Base-by-base conservation (phyloP, 164 flowering plant genomes). In the Stephania yunnanensis region DNA sequence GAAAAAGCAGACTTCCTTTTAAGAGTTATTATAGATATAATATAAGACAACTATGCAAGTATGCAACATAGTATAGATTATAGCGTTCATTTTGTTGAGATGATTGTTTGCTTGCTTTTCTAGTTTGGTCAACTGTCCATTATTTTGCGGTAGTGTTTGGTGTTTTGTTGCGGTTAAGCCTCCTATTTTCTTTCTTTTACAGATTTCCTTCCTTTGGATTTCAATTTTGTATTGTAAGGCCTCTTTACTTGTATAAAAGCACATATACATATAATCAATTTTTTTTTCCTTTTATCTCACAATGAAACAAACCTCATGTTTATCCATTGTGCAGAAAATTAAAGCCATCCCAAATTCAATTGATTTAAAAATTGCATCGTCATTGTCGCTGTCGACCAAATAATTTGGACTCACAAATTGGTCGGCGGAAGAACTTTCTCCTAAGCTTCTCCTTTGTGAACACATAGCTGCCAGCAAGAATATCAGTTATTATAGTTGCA, bases 401-500 rank as follows among this genome's bases (percentile, higher is more conserved):
- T 3, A 69, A 46, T 61, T 67, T 29, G 20, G n/a, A 89, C 97
- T 91, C 81, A 96, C 99, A 83, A 80, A 88, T 84, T 76, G 82
- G 90, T 19, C 83, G 84, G 48, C 91, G 86, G 72, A 96, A 96
- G 79, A 96, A 94, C 81, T 87, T 96, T 81, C 93, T 89, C 81
- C 88, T 79, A 44, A 77, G 82, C 84, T 87, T 85, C 80, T 87
- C 97, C 81, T 82, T 92, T 31, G 84, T 85, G 77, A 90, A 87
- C 73, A 89, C 88, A 74, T 90, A 94, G 74, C 90, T 89, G 30
- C 99, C 98, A 78, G 97, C 98, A 69, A 96, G 95, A 75, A 96
- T 89, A 83, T 96, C 97, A 45, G 99, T 92, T 80, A 94, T 89
- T 61, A 92, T 87, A 36, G 99, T 91, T 45, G 99, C 99, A 83